Base-by-base conservation (phyloP, 495 filamentous ascomycete genomes). In the Lophiotrema nucula region DNA sequence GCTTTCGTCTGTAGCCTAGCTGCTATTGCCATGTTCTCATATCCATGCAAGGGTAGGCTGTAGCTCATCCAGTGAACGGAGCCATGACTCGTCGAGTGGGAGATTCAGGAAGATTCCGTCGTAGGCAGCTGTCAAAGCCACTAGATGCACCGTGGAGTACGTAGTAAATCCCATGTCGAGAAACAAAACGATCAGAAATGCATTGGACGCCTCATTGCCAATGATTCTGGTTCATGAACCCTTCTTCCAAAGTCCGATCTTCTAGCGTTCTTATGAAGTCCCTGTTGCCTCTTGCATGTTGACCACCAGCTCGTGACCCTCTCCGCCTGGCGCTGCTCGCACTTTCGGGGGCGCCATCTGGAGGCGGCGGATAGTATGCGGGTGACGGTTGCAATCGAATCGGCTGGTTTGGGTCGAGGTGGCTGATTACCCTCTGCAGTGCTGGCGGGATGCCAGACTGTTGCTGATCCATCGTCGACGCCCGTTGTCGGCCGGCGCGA, bases 301-400 rank as follows among this genome's bases (percentile, higher is more conserved):
- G 79, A 60, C 80, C 79, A 50, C 79, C 81, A 23, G 84, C 79
- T 65, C 90, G 82, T 57, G 90, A 95, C 19, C 89, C 87, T 65
- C 92, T 83, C 47, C 92, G 79, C 28, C 88, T 79, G 38, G 86
- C 81, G 62, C 83, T 86, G 39, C 39, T 18, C n/a, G 79, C 69
- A 28, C 75, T 81, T 60, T 88, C 84, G 11, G 86, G 81, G 39
- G 87, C 81, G 6, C 90, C 92, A 58, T 96, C 93, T 2, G 89
- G 82, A n/a, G 92, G 92, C 8, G 93, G 93, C 15, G 93, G 95
- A 64, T 97, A 97, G 71, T 99, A 99, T 6, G 95, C 95, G 1
- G 95, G 95, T 56, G 90, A 96, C 4, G 95, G 95, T 68, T 99
- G 95, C 35, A 96, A 72, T 41, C 95, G 80, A 67, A 99, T 97